These are phyloP conservation scores for Ceriops zippeliana DNA, from an alignment of 345 rosid genomes.

Conservation along the genomic window DNA sequence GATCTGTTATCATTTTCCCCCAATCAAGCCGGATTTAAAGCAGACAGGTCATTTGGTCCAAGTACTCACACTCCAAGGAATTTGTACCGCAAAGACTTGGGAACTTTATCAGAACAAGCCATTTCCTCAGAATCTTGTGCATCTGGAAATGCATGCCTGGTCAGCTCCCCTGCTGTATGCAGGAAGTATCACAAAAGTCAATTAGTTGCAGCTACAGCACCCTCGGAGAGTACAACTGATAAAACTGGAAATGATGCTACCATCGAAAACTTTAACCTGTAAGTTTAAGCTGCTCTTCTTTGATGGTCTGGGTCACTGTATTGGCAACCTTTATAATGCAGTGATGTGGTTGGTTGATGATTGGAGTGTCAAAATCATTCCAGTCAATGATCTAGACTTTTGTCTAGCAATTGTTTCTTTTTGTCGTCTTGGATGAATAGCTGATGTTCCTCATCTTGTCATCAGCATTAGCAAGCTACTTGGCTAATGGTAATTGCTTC, in stretches of 20 bases:
- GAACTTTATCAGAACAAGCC: slow-evolving; percentile 37
- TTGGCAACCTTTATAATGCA: too few species aligned
- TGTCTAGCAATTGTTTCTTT: too few species aligned
- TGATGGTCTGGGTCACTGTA: too few species aligned
- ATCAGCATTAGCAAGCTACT: too few species aligned
- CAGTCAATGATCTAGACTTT: too few species aligned
- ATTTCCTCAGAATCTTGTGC: slow-evolving; percentile 37
- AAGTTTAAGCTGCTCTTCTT: slow-evolving; percentile 19
- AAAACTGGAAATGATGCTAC: slow-evolving; percentile 38
- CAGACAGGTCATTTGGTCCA: slow-evolving; percentile 34
- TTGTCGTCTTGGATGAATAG: too few species aligned
- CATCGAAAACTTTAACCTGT: slow-evolving; percentile 65
- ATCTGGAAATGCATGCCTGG: slow-evolving; percentile 37
- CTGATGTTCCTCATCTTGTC: too few species aligned
- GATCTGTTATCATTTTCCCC: slow-evolving; percentile 54
- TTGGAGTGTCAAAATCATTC: too few species aligned
- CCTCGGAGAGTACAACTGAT: slow-evolving; percentile 28
- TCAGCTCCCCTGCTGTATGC: slow-evolving; percentile 47
- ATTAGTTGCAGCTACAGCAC: slow-evolving; percentile 32
- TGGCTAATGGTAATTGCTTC: too few species aligned
- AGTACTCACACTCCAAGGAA: slow-evolving; percentile 48
- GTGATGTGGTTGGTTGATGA: too few species aligned
- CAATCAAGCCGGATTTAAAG: slow-evolving; percentile 41
- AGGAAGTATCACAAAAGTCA: slow-evolving; percentile 45
- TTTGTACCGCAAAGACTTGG: slow-evolving; percentile 34